These are phyloP conservation scores for Filobasidium wieringae DNA, from an alignment of 768 basidiomycete species.

Conservation along the genomic window DNA sequence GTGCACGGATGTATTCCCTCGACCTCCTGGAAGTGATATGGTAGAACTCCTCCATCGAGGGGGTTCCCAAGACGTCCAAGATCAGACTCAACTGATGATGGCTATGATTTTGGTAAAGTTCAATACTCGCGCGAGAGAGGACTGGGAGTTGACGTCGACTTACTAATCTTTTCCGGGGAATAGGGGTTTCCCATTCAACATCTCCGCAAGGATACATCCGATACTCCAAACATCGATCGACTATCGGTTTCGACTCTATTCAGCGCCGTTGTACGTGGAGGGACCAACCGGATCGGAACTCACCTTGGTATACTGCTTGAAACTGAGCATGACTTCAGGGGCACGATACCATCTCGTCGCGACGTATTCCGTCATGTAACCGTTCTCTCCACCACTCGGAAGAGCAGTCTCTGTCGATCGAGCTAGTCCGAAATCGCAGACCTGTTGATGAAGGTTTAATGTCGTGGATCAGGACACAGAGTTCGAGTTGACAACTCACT, in stretches of 20 bases:
- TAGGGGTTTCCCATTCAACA: slow-evolving; percentile 90
- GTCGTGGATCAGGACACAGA: background rate
- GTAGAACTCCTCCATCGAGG: slow-evolving; percentile 93
- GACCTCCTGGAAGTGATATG: slow-evolving; percentile 85
- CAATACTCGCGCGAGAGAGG: background rate
- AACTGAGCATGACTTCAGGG: slow-evolving; percentile 84
- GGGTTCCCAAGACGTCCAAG: slow-evolving; percentile 91
- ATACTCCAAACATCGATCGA: slow-evolving; percentile 42
- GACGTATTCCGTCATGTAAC: slow-evolving; percentile 50
- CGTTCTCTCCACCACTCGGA: slow-evolving; percentile 19
- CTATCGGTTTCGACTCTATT: background rate
- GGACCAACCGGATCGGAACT: background rate
- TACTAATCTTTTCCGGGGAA: slow-evolving; percentile 85
- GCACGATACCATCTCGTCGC: slow-evolving; percentile 69
- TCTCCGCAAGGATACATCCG: slow-evolving; percentile 59
- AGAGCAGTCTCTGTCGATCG: slow-evolving; percentile 37
- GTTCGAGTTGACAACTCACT: slow-evolving; percentile 41
- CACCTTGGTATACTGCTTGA: slow-evolving; percentile 95
- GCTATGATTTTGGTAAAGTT: slow-evolving; percentile 35
- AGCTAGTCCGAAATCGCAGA: slow-evolving; percentile 51
- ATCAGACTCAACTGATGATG: slow-evolving; percentile 94
- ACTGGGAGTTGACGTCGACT: slow-evolving; percentile 24
- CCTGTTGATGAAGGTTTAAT: slow-evolving; percentile 23
- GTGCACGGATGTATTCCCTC: slow-evolving; percentile 75
- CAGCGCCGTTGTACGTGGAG: background rate